Evolutionary conservation across 1,284 basidiomycete genomes (phyloP).

Genomic region (Paramarasmius palmivorus): DNA sequence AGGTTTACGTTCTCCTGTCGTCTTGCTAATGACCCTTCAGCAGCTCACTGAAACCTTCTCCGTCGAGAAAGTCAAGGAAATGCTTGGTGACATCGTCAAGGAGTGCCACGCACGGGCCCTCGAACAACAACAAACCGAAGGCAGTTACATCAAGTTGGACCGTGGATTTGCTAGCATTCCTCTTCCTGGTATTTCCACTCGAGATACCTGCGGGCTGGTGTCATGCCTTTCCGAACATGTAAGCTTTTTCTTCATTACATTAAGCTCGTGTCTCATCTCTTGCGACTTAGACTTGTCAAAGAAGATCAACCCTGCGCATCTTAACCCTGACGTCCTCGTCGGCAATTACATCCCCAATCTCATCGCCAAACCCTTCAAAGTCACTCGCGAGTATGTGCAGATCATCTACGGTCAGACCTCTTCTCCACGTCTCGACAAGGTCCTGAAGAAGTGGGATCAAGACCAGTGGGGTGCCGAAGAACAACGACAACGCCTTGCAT

Average conservation of each 20-base stretch:
- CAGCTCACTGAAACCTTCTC: constrained; percentile 85
- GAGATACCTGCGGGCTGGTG: constrained; percentile 97
- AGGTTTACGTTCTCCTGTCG: constrained; percentile 50
- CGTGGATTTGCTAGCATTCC: constrained; percentile 97
- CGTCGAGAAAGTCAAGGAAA: constrained; percentile 89
- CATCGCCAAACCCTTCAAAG: constrained; percentile 92
- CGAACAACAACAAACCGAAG: constrained; percentile 79
- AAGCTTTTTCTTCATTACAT: constrained; percentile 31
- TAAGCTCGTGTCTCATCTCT: constrained; percentile 20
- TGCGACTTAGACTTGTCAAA: constrained; percentile 82
- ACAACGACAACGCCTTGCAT: constrained; percentile 90
- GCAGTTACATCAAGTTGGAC: constrained; percentile 93
- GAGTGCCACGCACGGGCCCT: constrained; percentile 80
- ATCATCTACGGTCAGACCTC: constrained; percentile 94
- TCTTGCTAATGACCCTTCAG: constrained; percentile 16
- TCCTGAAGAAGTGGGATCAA: constrained; percentile 91
- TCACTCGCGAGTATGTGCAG: constrained; percentile 89
- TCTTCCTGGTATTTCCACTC: constrained; percentile 99
- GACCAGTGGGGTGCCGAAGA: constrained; percentile 85
- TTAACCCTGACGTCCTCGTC: constrained; percentile 90
- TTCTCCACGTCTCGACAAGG: constrained; percentile 90
- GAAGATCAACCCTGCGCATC: constrained; percentile 90
- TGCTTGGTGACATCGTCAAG: constrained; percentile 88
- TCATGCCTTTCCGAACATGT: constrained; percentile 95
- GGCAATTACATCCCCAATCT: constrained; percentile 98